Base-by-base conservation (phyloP, 2,329 filamentous ascomycete genomes). In the Verticillium albo-atrum region DNA sequence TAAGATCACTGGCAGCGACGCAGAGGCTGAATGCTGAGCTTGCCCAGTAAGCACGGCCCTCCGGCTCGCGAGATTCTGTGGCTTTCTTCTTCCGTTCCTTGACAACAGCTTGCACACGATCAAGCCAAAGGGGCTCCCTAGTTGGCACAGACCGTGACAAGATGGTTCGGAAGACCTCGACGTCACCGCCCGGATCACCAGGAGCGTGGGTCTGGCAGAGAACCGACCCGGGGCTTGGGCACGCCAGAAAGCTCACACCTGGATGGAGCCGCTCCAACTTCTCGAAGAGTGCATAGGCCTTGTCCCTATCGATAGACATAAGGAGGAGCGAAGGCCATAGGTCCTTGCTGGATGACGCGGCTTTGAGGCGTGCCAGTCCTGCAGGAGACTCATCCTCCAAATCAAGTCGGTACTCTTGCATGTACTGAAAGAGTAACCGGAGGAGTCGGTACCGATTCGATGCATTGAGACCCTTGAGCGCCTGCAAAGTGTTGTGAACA, bases 11-110 rank as follows among this genome's bases (percentile, higher is more conserved):
- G 2, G 61, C 50, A 3, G 70, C 69, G 3, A 72, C 62, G 7
- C 64, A 66, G 1, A 73, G 62, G 27, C 64, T 63, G 17, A 73
- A 25, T 0, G 72, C 65, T 7, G 69, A 66, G 37, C 55, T 62
- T 7, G 65, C 60, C 69, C 70, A 73, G 25, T 67, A 68, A 7
- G 59, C 59, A 4, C 71, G 68, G 4, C 58, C 54, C 3, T 52
- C 47, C 4, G 66, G 58, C 6, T 67, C 66, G 14, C 66, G 64
- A 15, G 65, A 61, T 53, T 68, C 62, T 3, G 66, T 60, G 0
- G 69, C 65, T 20, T 63, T 68, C 0, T 37, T 62, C 56, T 52
- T 67, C 20, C 70, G 66, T 25, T 68, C 66, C 0, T 61, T 56
- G 6, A 69, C 51, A 3, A 67, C 26, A 1, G 30, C 10, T 2